A percentile compares a stretch with the other conserved stretches of the same genome.
Evolutionary conservation across 768 basidiomycete species (phyloP).

Genomic region (Russula olivacea): DNA sequence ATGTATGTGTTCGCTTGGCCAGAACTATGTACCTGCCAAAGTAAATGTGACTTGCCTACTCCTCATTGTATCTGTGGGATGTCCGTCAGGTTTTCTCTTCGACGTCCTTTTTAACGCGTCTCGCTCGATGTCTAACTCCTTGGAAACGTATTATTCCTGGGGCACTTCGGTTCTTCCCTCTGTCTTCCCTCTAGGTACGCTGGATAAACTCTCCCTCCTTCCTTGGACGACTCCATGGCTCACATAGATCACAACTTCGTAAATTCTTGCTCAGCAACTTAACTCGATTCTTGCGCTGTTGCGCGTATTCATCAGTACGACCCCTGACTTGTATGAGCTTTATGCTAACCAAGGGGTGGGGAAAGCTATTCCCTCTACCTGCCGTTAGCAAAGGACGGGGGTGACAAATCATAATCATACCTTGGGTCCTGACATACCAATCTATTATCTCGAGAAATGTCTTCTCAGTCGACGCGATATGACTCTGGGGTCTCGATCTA

Average conservation of each 20-base stretch:
- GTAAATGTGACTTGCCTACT: constrained; percentile 42
- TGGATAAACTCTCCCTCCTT: no score
- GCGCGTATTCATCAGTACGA: constrained; percentile 29
- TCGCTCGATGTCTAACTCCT: constrained; percentile 87
- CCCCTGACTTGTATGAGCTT: background rate
- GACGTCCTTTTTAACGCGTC: constrained; percentile 78
- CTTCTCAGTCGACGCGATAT: background rate
- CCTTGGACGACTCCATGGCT: no score
- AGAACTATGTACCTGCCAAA: constrained; percentile 48
- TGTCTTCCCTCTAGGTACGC: background rate
- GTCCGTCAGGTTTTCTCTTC: constrained; percentile 67
- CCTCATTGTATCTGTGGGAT: background rate
- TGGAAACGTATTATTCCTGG: constrained; percentile 89
- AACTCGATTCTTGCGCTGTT: no score
- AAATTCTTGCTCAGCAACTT: no score
- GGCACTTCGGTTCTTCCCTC: constrained; percentile 30
- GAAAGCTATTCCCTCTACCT: background rate
- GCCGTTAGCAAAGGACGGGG: background rate
- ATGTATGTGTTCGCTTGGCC: constrained; percentile 65
- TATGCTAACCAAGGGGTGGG: no score
- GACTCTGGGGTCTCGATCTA: background rate
- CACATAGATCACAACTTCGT: constrained; percentile 29
- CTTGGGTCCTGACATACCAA: background rate
- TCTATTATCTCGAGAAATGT: background rate
- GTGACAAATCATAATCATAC: background rate